A percentile compares a stretch with the other conserved stretches of the same genome.
Conservation (phyloP, 176 grass and related monocot genomes). For the Carex pumila region DNA sequence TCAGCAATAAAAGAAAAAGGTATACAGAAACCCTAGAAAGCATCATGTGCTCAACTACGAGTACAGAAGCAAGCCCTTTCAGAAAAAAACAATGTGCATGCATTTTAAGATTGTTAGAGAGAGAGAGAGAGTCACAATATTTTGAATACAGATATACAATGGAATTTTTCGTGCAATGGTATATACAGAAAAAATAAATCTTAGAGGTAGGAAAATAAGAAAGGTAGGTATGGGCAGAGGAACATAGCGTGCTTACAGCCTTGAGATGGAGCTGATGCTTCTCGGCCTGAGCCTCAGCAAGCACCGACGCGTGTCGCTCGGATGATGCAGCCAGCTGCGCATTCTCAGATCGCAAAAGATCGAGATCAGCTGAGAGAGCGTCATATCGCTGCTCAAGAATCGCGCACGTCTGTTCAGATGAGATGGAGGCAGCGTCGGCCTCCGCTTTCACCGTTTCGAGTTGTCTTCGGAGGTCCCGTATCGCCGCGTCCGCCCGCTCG, state of each 20-base stretch:
- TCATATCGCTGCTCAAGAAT: conserved; percentile 84
- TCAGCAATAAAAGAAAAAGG: background rate
- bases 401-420: conserved; percentile 84
- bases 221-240: background rate
- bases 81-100: background rate
- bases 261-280: conserved; percentile 91
- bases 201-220: background rate
- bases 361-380: conserved; percentile 60
- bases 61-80: background rate
- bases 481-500: conserved; percentile 69
- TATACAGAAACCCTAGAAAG: background rate
- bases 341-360: conserved; percentile 47
- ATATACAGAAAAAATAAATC: background rate
- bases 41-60: background rate
- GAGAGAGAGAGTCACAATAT: background rate
- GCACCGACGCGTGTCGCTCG: conserved; percentile 47
- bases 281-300: conserved; percentile 59
- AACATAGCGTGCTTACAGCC: conserved; percentile 39
- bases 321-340: conserved; percentile 46
- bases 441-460: conserved; percentile 77
- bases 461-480: conserved; percentile 74
- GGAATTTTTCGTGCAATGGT: background rate
- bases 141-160: background rate
- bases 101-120: background rate
- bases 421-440: conserved; percentile 66